phyloP scores from a whole-genome alignment of 345 rosid species.

The Aurinia saxatilis region DNA sequence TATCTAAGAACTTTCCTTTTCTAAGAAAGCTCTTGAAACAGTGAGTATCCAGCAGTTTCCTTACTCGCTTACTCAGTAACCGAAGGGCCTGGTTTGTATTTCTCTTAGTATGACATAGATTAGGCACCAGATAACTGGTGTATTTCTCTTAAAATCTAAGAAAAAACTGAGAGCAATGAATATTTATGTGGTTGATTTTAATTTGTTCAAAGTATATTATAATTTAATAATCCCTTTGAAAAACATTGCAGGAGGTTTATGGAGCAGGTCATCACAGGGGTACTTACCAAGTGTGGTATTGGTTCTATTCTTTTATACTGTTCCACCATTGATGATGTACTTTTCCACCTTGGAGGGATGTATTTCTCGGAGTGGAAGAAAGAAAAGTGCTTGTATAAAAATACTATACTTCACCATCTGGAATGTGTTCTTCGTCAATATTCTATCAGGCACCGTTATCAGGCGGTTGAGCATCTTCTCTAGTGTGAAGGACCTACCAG shows the following conservation, averaged over 20 bases:
- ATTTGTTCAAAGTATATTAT: not conserved
- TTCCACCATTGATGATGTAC: conserved; percentile 90
- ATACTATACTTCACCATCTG: conserved; percentile 79
- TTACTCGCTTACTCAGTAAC: not conserved
- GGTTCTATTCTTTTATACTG: conserved; percentile 53
- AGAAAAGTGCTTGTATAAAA: conserved; percentile 76
- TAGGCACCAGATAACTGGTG: not conserved
- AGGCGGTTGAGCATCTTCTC: conserved; percentile 42
- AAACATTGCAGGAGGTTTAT: conserved; percentile 41
- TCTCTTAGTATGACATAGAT: not conserved
- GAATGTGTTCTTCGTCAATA: conserved; percentile 90
- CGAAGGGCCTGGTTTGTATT: not conserved
- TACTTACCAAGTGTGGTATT: conserved; percentile 93
- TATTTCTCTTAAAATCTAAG: not conserved
- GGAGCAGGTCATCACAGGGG: conserved; percentile 64
- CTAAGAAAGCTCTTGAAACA: conserved; percentile 42
- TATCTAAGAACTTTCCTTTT: conserved; percentile 57
- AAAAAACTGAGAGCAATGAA: not conserved
- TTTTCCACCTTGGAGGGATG: conserved; percentile 76
- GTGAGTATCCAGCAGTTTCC: conserved; percentile 39
- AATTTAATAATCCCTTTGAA: conserved; percentile 1
- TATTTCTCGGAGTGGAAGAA: conserved; percentile 67
- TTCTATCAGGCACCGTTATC: conserved; percentile 74
- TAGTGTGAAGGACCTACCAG: conserved; percentile 58
- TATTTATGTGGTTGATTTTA: not conserved